phyloP scores from a whole-genome alignment of 2,329 filamentous ascomycete species.

The Acrocalymma vagum region DNA sequence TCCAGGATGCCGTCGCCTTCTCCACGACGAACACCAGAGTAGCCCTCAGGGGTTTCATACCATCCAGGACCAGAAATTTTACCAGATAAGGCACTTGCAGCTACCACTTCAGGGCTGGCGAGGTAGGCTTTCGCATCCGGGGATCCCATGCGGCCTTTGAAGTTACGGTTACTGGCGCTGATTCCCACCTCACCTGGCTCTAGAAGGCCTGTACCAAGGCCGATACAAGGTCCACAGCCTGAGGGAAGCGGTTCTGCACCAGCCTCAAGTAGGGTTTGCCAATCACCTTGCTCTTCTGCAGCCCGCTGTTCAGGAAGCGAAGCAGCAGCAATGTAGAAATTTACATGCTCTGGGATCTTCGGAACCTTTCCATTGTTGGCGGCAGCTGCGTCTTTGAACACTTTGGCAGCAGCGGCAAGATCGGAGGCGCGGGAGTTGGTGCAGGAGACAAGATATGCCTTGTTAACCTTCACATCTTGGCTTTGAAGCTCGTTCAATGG shows the following conservation, averaged over 20 bases:
- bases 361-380: conserved; percentile 67
- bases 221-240: conserved; percentile 87
- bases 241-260: conserved; percentile 77
- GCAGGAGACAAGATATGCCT: conserved; percentile 88
- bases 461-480: conserved; percentile 79
- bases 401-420: conserved; percentile 79
- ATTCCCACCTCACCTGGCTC: conserved; percentile 89
- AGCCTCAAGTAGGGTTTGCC: conserved; percentile 82
- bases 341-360: conserved; percentile 77
- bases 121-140: conserved; percentile 84
- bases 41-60: conserved; percentile 76
- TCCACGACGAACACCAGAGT: conserved; percentile 72
- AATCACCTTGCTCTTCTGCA: conserved; percentile 83
- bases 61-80: conserved; percentile 78
- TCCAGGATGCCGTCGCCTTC: conserved; percentile 73
- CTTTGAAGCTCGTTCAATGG: conserved; percentile 77
- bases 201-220: conserved; percentile 79
- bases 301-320: conserved; percentile 78
- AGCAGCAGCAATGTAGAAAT: conserved; percentile 90
- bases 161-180: conserved; percentile 85
- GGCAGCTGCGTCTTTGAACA: conserved; percentile 80
- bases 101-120: conserved; percentile 88
- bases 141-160: conserved; percentile 89
- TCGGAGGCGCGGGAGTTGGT: conserved; percentile 88
- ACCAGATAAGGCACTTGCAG: conserved; percentile 82